These are phyloP conservation scores for Huntiella omanensis DNA, from an alignment of 2,329 filamentous ascomycete genomes.

Conservation along the genomic window DNA sequence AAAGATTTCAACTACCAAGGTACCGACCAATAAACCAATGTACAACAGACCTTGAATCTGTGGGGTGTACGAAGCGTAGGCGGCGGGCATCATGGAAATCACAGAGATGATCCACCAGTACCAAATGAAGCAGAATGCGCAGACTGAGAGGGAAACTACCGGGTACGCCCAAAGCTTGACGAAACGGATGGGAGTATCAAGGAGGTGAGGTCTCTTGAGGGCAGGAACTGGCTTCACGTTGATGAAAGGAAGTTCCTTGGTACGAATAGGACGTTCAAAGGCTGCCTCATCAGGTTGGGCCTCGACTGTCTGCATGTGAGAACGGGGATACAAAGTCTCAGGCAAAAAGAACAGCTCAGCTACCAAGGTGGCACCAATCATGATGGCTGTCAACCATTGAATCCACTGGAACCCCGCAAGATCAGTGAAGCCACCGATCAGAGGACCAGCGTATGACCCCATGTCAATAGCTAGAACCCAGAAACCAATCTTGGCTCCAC, in stretches of 20 bases:
- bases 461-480: slow-evolving; percentile 38
- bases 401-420: slow-evolving; percentile 30
- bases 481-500: slow-evolving; percentile 34
- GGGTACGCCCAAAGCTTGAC: slow-evolving; percentile 26
- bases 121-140: slow-evolving; percentile 32
- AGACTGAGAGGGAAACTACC: slow-evolving; percentile 25
- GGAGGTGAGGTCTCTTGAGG: slow-evolving; percentile 30
- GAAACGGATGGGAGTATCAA: slow-evolving; percentile 27
- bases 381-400: slow-evolving; percentile 33
- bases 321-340: slow-evolving; percentile 37
- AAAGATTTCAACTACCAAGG: slow-evolving; percentile 29
- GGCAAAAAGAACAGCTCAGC: slow-evolving; percentile 31
- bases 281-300: background rate
- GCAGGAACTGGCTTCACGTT: slow-evolving; percentile 29
- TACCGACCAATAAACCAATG: slow-evolving; percentile 33
- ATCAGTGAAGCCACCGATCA: slow-evolving; percentile 31
- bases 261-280: slow-evolving; percentile 16
- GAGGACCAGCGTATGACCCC: slow-evolving; percentile 26
- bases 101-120: slow-evolving; percentile 38
- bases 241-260: slow-evolving; percentile 24
- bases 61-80: slow-evolving; percentile 28
- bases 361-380: slow-evolving; percentile 28
- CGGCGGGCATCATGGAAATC: slow-evolving; percentile 32
- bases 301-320: slow-evolving; percentile 23
- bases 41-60: slow-evolving; percentile 35